Evolutionary conservation across 306 rosid species (phyloP), one percentile per base, ranked within the genome.

Genomic region (Cicer pinnatifidum): DNA sequence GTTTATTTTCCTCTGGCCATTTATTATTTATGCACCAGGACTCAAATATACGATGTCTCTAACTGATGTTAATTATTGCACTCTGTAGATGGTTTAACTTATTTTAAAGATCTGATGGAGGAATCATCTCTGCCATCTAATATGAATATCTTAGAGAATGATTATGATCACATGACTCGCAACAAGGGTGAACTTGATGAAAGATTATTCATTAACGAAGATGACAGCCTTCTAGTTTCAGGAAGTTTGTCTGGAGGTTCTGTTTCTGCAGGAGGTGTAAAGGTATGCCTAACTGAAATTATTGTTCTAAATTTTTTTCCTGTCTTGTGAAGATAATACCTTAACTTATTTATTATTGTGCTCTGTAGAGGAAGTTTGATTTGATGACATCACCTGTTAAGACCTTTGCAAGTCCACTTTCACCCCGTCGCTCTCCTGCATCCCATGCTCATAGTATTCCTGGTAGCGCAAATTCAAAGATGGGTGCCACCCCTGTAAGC

Each of bases 401-500:
- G 87, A 87, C 92, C 43, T 69, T 90, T 67, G 47, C 87, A 60
- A 88, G 92, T 79, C 88, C 97, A 69, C 92, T 92, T 63, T 95
- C 99, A 69, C 99, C 99, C n/a, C 88, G 69, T 13, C 82, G 92
- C 52, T 95, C 97, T 76, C 99, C 99, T 54, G 82, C 82, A 45
- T 84, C 96, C 33, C 88, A 88, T 73, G 83, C 81, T 52, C 87
- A 86, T 64, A 96, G 89, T 37, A 77, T 81, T 77, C 80, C 71
- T 1, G 83, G 89, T 62, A 76, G 81, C 20, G 67, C 77, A 53
- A 92, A 72, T 61, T 69, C 90, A 64, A 91, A 83, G 86, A 81
- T 90, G 78, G 86, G 87, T 6, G 97, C 99, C 39, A 95, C 99
- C 35, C 99, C 99, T 48, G 97, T 95, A 52, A 95, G 97, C 89